These are phyloP conservation scores for Yamadazyma philogaea DNA, from an alignment of 805 yeast species.

Conservation along the genomic window DNA sequence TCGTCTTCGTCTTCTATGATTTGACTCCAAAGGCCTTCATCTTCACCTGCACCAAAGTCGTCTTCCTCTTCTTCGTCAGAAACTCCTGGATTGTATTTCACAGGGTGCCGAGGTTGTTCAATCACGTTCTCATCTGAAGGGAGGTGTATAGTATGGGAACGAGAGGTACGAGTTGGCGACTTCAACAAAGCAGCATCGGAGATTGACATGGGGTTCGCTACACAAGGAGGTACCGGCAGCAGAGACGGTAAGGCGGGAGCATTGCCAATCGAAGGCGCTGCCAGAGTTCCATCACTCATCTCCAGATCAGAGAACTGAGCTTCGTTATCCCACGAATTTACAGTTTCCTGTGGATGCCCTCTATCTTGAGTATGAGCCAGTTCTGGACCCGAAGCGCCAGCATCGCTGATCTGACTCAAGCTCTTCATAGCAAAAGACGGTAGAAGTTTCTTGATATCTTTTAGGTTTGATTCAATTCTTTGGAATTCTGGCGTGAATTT, in stretches of 20 bases:
- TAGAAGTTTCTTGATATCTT: constrained; percentile 2
- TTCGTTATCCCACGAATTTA: constrained; percentile 1
- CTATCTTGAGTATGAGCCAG: neutral
- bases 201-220: too few species aligned
- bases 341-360: neutral
- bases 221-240: too few species aligned
- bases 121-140: neutral
- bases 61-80: constrained; percentile 24
- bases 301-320: constrained; percentile 4
- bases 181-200: too few species aligned
- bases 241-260: too few species aligned
- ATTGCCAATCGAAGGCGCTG: neutral
- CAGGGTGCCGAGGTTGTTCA: neutral
- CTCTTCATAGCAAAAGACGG: neutral
- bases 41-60: constrained; percentile 29
- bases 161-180: neutral
- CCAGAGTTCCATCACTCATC: neutral
- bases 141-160: neutral
- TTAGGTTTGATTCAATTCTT: constrained; percentile 15
- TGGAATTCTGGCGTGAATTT: constrained; percentile 25
- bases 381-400: neutral
- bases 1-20: constrained; percentile 28
- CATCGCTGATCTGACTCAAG: constrained; percentile 8
- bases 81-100: neutral
- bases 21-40: constrained; percentile 36